A percentile compares a stretch with the other conserved stretches of the same genome.
Evolutionary conservation across 345 rosid genomes (phyloP).

Genomic region (Melaleuca alternifolia): DNA sequence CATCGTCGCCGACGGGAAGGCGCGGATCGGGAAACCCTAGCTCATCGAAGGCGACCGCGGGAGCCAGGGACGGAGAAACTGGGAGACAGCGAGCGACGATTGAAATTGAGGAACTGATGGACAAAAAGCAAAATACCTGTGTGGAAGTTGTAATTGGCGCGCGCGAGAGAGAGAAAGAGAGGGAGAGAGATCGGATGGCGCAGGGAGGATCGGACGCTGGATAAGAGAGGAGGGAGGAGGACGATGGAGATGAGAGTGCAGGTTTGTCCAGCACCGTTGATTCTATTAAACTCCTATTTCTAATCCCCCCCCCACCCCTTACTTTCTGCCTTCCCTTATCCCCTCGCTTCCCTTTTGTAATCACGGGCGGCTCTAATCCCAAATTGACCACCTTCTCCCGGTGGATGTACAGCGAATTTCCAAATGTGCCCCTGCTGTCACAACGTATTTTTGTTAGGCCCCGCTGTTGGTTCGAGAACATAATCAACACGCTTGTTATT

Average conservation of each 20-base stretch:
- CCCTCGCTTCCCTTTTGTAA: neutral
- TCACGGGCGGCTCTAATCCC: neutral
- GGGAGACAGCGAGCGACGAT: neutral
- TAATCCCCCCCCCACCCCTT: neutral
- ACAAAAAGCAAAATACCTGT: neutral
- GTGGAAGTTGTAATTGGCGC: neutral
- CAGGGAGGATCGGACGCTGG: constrained; percentile 87
- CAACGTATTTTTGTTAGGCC: no score
- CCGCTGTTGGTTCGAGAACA: fast-evolving
- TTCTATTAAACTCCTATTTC: neutral
- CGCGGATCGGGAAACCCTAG: neutral
- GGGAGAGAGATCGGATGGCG: constrained; percentile 45
- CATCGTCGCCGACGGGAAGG: neutral
- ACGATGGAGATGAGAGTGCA: constrained; percentile 44
- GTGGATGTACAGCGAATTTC: fast-evolving
- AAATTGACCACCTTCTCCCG: neutral
- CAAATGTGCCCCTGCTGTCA: fast-evolving
- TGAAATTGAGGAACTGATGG: neutral
- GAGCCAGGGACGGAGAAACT: neutral
- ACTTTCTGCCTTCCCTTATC: no score
- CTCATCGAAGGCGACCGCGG: neutral
- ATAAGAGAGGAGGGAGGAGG: constrained; percentile 48
- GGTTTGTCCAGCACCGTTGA: constrained; percentile 9
- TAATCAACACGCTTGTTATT: neutral
- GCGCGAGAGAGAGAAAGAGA: neutral